These are phyloP conservation scores for Nasturtium officinale DNA, from an alignment of 345 rosid species.

Conservation along the genomic window DNA sequence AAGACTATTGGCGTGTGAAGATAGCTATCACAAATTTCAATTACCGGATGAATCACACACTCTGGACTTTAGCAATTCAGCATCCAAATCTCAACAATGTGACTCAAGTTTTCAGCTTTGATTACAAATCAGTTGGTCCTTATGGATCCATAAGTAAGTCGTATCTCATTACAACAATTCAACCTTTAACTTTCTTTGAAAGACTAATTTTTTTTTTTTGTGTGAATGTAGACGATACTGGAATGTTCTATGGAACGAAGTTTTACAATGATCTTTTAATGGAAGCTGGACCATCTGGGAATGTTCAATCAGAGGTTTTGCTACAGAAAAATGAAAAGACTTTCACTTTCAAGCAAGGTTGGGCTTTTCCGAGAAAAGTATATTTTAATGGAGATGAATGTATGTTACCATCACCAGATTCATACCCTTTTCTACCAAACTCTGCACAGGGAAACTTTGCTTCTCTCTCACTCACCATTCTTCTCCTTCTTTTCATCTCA, in stretches of 20 bases:
- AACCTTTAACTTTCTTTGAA: neutral
- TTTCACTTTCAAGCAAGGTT: slow-evolving; percentile 83
- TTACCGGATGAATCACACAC: slow-evolving; percentile 68
- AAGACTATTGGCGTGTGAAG: slow-evolving; percentile 83
- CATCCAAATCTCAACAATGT: slow-evolving; percentile 88
- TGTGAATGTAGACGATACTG: slow-evolving; percentile 64
- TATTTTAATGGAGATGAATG: slow-evolving; percentile 96
- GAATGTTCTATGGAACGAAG: slow-evolving; percentile 80
- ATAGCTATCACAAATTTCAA: slow-evolving; percentile 71
- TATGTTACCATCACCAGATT: slow-evolving; percentile 83
- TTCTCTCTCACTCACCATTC: slow-evolving; percentile 41
- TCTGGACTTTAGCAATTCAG: slow-evolving; percentile 72
- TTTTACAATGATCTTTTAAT: slow-evolving; percentile 75
- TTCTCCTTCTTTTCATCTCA: slow-evolving; percentile 40
- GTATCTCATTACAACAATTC: neutral
- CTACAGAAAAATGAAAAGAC: slow-evolving; percentile 76
- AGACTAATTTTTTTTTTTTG: neutral
- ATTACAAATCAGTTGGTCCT: slow-evolving; percentile 75
- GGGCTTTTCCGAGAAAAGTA: slow-evolving; percentile 90
- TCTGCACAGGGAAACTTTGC: slow-evolving; percentile 41
- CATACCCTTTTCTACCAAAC: slow-evolving; percentile 81
- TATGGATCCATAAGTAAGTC: slow-evolving; percentile 69
- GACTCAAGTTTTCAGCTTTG: slow-evolving; percentile 86
- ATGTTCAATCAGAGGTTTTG: slow-evolving; percentile 86
- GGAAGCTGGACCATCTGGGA: slow-evolving; percentile 90